Evolutionary conservation across 176 grass and related monocot genomes (phyloP).

Genomic region (Triticum dicoccoides): DNA sequence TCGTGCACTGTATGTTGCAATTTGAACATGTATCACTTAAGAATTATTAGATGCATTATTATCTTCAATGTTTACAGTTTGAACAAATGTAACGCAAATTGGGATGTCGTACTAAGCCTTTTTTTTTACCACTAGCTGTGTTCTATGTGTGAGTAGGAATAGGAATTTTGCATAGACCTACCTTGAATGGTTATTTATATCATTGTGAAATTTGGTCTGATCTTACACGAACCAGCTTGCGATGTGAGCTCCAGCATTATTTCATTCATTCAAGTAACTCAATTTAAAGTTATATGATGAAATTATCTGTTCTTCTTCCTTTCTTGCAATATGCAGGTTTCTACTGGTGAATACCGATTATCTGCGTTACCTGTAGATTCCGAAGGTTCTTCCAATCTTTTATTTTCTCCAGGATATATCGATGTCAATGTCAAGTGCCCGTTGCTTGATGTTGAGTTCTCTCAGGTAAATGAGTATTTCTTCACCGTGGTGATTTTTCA

Average conservation of each 20-base stretch:
- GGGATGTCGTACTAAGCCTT: neutral
- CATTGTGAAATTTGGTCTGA: constrained; percentile 22
- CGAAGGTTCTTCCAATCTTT: constrained; percentile 52
- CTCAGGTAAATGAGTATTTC: constrained; percentile 59
- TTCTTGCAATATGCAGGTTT: constrained; percentile 59
- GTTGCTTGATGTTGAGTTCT: constrained; percentile 80
- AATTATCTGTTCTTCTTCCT: constrained; percentile 2
- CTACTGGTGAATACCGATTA: constrained; percentile 73
- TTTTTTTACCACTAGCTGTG: constrained; percentile 3
- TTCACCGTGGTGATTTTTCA: neutral
- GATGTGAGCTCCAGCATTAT: neutral
- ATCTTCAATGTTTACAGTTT: constrained; percentile 13
- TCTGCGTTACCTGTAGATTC: constrained; percentile 78
- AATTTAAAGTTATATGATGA: neutral
- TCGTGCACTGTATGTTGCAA: neutral
- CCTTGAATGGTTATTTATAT: constrained; percentile 18
- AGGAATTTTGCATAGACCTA: neutral
- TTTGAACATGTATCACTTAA: neutral
- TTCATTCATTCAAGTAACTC: constrained; percentile 6
- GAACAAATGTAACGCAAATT: constrained; percentile 5
- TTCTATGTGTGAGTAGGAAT: neutral
- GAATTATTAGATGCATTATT: constrained; percentile 6
- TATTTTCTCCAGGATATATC: constrained; percentile 83
- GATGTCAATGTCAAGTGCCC: constrained; percentile 74
- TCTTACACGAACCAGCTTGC: neutral